Percentiles rank a stretch among this genome's conserved stretches.
phyloP scores from a whole-genome alignment of 192 early-diverging fungal genomes.

The Phycomyces blakesleeanus region DNA sequence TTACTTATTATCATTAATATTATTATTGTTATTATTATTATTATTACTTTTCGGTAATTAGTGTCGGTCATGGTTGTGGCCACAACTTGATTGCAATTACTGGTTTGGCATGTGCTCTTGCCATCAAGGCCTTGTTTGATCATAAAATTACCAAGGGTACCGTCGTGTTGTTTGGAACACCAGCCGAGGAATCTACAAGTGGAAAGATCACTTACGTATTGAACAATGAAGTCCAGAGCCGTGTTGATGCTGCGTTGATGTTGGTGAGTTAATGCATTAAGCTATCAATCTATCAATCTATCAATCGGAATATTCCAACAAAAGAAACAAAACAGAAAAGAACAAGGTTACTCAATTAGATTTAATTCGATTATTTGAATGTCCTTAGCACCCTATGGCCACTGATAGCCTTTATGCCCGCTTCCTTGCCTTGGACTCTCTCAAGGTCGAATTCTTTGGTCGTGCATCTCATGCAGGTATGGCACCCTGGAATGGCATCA shows the following conservation, averaged over 20 bases:
- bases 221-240: constrained; percentile 57
- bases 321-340: neutral
- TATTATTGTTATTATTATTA: too few species aligned
- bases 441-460: constrained; percentile 53
- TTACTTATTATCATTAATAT: too few species aligned
- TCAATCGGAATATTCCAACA: neutral
- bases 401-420: constrained; percentile 26
- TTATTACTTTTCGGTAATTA: constrained; percentile 3
- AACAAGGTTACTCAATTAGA: neutral
- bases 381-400: constrained; percentile 23
- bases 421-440: constrained; percentile 34
- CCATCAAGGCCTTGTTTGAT: constrained; percentile 39
- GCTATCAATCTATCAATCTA: too few species aligned
- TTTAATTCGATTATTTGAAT: neutral
- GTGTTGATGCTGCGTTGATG: constrained; percentile 73
- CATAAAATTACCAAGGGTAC: constrained; percentile 39
- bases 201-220: constrained; percentile 72
- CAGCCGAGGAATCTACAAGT: constrained; percentile 61
- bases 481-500: constrained; percentile 58
- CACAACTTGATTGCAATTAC: constrained; percentile 71
- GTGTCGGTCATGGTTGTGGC: constrained; percentile 56
- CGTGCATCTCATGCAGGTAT: constrained; percentile 55
- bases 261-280: constrained; percentile 26
- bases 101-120: constrained; percentile 56
- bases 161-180: constrained; percentile 63